Evolutionary conservation across 129 eudicot species (phyloP), one percentile per base, ranked within the genome.

Genomic region (Chrysanthemum seticuspe): DNA sequence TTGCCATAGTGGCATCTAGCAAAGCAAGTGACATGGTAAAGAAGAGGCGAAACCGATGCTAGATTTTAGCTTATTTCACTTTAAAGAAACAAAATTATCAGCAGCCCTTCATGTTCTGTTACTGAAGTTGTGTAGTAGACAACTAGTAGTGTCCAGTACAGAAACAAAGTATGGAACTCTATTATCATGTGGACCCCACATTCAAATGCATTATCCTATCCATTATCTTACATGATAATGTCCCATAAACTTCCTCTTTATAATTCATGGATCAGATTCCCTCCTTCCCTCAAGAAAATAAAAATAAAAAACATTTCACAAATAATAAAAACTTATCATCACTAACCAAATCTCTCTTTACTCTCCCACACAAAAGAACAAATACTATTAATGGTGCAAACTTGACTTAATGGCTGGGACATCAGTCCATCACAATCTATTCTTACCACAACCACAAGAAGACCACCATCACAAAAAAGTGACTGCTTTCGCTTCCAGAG

Each of bases 381-480:
- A n/a, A 62, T 19, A 47, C 47, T 70, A 51, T 51, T 55, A 53
- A 4, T 74, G 25, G 61, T 27, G 80, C 58, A 76, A 53, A 66
- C 62, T 59, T 47, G 78, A 76, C 21, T 72, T 1, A 60, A 89
- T 89, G 92, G 85, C 76, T 65, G 81, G 82, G 90, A 71, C 88
- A 69, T 82, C 92, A 74, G 86, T 88, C 80, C 94, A 79, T 77
- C 84, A 91, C 71, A 89, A 82, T 70, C 67, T 77, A 67, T 71
- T 63, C 78, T 72, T 78, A 56, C 78, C 82, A 72, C 78, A 65
- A 57, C 81, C 89, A 15, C 83, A 71, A 57, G 78, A 83, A 53
- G 72, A 86, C 70, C 87, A 75, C 77, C 63, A 67, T 53, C 59
- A n/a, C 79, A 85, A 27, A 85, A 87, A 80, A 63, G 3, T 54